Evolutionary conservation across 2,329 filamentous ascomycete species (phyloP).

Genomic region (Gremmenia infestans): DNA sequence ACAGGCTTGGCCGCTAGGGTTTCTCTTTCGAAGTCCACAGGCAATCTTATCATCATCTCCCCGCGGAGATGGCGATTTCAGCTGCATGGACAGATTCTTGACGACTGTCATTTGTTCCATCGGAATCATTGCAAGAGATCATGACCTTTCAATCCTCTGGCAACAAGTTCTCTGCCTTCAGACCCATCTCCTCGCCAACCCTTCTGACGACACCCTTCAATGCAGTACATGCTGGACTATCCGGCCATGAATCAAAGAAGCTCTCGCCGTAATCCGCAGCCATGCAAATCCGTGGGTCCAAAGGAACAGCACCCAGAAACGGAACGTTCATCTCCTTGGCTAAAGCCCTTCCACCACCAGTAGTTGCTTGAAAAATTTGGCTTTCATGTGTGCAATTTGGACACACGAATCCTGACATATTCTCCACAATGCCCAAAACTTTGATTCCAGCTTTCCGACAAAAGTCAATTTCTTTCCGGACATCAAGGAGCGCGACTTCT

Average conservation of each 20-base stretch:
- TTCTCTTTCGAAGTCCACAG: no score
- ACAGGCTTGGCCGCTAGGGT: no score
- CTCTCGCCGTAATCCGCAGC: slow-evolving; percentile 96
- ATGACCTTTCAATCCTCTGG: slow-evolving; percentile 18
- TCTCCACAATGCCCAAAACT: slow-evolving; percentile 88
- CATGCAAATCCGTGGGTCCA: slow-evolving; percentile 93
- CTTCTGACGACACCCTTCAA: slow-evolving; percentile 74
- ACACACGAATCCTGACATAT: slow-evolving; percentile 97
- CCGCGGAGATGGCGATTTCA: no score
- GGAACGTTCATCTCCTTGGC: slow-evolving; percentile 84
- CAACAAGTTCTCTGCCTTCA: slow-evolving; percentile 22
- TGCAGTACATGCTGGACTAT: slow-evolving; percentile 83
- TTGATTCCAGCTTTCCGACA: slow-evolving; percentile 89
- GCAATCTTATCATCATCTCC: no score
- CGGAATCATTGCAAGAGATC: background rate
- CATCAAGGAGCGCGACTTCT: slow-evolving; percentile 86
- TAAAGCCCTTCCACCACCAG: slow-evolving; percentile 75
- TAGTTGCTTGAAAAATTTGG: slow-evolving; percentile 87
- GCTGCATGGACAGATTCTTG: no score
- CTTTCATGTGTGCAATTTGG: slow-evolving; percentile 78
- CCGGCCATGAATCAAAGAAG: slow-evolving; percentile 89
- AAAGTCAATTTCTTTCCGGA: slow-evolving; percentile 96
- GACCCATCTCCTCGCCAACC: slow-evolving; percentile 60
- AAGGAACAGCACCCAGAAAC: slow-evolving; percentile 82
- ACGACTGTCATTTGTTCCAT: no score